Evolutionary conservation across 768 basidiomycete genomes (phyloP).

Genomic region (Strobilomyces echinocephalus): DNA sequence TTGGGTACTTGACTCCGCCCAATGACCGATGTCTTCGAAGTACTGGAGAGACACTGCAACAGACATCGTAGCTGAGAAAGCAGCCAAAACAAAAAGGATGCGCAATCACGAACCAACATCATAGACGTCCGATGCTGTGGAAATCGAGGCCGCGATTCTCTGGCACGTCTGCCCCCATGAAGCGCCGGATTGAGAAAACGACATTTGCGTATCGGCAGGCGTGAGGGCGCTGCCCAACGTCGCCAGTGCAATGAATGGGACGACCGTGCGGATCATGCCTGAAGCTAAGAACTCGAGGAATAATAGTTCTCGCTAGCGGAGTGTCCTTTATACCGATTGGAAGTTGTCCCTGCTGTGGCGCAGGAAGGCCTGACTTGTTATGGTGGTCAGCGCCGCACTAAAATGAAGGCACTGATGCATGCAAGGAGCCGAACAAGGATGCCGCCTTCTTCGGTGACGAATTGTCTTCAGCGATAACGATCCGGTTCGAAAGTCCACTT

Average conservation of each 20-base stretch:
- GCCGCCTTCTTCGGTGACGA: no score
- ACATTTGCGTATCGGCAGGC: not conserved
- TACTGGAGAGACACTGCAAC: not conserved
- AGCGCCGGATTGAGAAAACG: not conserved
- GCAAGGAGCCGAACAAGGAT: no score
- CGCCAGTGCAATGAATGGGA: not conserved
- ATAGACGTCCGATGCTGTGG: conserved; percentile 3
- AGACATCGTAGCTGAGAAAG: not conserved
- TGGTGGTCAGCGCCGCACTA: not conserved
- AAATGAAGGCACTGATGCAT: no score
- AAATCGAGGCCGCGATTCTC: not conserved
- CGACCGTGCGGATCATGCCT: not conserved
- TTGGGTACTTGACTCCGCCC: conserved; percentile 14
- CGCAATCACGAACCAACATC: not conserved
- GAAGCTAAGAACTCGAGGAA: not conserved
- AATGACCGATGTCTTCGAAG: not conserved
- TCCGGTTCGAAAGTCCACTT: no score
- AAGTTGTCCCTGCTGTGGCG: no score
- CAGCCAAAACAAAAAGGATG: not conserved
- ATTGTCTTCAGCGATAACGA: no score
- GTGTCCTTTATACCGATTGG: not conserved
- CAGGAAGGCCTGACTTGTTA: not conserved
- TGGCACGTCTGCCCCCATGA: not conserved
- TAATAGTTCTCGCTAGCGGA: no score
- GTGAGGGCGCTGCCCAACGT: not conserved